A percentile compares a stretch with the other conserved stretches of the same genome.
Conservation (phyloP, 257 asterid genomes). For the Ilex asprella region DNA sequence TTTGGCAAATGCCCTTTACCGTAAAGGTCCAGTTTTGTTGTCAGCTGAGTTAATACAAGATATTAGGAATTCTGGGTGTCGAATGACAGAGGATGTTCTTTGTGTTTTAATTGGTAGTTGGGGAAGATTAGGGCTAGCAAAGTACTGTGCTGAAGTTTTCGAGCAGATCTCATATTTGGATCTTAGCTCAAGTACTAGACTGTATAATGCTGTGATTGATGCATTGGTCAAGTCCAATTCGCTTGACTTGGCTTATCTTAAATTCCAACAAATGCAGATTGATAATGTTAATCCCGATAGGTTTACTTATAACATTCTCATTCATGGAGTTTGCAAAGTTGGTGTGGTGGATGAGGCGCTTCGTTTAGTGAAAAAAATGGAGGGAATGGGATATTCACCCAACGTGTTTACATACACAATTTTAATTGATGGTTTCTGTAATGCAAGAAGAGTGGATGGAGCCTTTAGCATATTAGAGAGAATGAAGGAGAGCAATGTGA, state of each 20-base stretch:
- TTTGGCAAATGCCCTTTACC: constrained; percentile 48
- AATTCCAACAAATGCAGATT: constrained; percentile 91
- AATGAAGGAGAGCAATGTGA: constrained; percentile 58
- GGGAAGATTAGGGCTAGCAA: constrained; percentile 88
- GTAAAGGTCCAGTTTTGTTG: constrained; percentile 76
- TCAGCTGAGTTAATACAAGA: constrained; percentile 65
- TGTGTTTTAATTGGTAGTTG: constrained; percentile 72
- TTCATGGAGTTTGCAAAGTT: constrained; percentile 88
- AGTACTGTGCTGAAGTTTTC: constrained; percentile 70
- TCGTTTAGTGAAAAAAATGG: constrained; percentile 85
- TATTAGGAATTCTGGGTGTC: constrained; percentile 48
- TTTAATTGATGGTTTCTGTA: constrained; percentile 74
- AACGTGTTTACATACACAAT: constrained; percentile 82
- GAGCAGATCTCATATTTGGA: constrained; percentile 86
- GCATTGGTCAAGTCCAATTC: constrained; percentile 82
- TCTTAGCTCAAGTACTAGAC: constrained; percentile 63
- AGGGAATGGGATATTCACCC: constrained; percentile 49
- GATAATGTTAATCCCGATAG: constrained; percentile 77
- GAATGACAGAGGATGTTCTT: constrained; percentile 56
- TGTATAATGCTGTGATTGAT: constrained; percentile 85
- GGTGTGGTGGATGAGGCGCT: constrained; percentile 88
- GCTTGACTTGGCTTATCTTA: constrained; percentile 85
- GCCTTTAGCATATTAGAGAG: constrained; percentile 54
- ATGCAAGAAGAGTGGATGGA: constrained; percentile 50
- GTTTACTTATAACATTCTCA: constrained; percentile 77